Evolutionary conservation across 192 early-diverging fungal species (phyloP), one percentile per base, ranked within the genome.

Genomic region (Coemansia javaensis): DNA sequence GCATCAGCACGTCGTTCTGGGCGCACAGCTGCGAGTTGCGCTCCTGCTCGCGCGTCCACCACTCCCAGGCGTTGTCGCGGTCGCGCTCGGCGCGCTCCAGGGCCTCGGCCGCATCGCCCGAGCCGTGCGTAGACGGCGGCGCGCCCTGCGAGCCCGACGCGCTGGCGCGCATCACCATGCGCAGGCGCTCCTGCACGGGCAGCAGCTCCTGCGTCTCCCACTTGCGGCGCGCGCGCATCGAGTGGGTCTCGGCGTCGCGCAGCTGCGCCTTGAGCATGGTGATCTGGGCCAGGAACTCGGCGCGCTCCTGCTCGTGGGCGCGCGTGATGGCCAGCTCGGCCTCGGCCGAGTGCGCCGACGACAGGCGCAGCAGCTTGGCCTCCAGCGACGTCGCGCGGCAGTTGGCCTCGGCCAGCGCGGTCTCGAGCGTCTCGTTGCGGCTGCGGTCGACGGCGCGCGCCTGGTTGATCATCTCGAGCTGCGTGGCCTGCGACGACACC

Each of bases 191-290:
- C 32, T 73, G 62, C 25, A 73, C 22, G 0, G 70, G 70, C 42
- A 73, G 22, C 30, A 73, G 48, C 47, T 73, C 70, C 13, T 54
- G 53, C 11, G 59, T 50, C 55, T 73, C 70, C 70, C 70, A 73
- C 28, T 46, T 33, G 3, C 63, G 48, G 0, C 70, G 57, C 21
- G 62, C 57, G 1, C 40, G 32, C 33, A 48, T 16, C 18, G 70
- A 53, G 31, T 57, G 58, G 13, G 62, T 53, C 33, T 73, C 70
- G 1, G 63, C 48, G 0, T 66, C 63, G 8, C 52, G 55, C 42
- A 63, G 42, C 33, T 55, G 59, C 14, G 42, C 21, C 35, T 53
- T 54, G n/a, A 71, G 60, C 56, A 59, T 50, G 0, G 51, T 37
- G 17, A 59, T 56, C 24, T 71, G 67, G 6, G 67, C 67, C 25